Base-by-base conservation (phyloP, 2,329 filamentous ascomycete species). In the Sphaerulina vaccinii region DNA sequence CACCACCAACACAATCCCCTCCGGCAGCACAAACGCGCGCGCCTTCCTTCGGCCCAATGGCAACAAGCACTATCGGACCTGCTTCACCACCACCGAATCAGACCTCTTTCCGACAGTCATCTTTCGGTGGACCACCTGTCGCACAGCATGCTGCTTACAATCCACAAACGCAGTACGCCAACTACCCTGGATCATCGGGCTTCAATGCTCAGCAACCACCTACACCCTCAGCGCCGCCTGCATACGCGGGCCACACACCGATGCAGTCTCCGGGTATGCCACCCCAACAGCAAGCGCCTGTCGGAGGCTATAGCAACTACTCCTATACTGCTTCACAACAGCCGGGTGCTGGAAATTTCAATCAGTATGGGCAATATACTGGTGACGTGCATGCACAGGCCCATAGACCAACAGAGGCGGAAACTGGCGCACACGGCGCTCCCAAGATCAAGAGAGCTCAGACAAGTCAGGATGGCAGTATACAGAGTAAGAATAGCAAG, bases 351-450 rank as follows among this genome's bases (percentile, higher is more conserved):
- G 53, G 49, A 8, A 38, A 53, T 3, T 46, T 59, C 4, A 61
- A 60, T n/a, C 49, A 57, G 15, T 52, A 61, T 15, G 68, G 72
- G 5, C 65, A 65, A 3, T 87, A 85, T 53, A 56, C 49, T 3
- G 65, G 62, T 16, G 68, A 70, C 6, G 71, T 89, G 36, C 87
- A 90, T 62, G 79, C 83, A 63, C 86, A 89, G 68, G 70, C 83
- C 15, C 90, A 90, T 65, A 71, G 82, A 49, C 87, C 87, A 1
- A 85, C 82, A 4, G 83, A 87, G 67, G 71, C 72, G 4, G 86
- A 88, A 27, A 85, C 88, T n/a, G 15, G 36, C 40, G 29, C 46
- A 23, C 47, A 45, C 19, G 13, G 38, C 36, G 16, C 23, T 7
- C 29, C 38, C 9, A 50, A 43, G 11, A 19, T 47, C 39, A 33